Evolutionary conservation across 148 eudicot species (phyloP).

Genomic region (Gaultheria prostrata): DNA sequence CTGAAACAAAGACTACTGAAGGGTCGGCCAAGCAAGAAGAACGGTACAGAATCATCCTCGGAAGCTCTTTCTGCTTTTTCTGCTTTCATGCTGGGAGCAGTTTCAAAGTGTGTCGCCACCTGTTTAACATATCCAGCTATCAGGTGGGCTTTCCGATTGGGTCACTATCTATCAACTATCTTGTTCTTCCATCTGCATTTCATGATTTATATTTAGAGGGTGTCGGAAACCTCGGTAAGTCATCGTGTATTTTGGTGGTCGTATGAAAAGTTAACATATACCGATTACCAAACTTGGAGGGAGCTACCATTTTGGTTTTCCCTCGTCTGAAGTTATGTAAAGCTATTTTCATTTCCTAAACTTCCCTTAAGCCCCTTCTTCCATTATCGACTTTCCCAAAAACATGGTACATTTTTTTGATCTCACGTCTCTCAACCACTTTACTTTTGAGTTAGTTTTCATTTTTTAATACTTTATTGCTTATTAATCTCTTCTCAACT

Average conservation of each 20-base stretch:
- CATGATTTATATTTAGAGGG: background rate
- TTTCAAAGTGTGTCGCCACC: constrained; percentile 86
- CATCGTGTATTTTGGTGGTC: background rate
- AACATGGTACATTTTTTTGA: background rate
- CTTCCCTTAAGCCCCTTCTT: background rate
- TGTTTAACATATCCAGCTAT: constrained; percentile 89
- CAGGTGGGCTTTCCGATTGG: constrained; percentile 43
- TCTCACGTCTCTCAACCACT: background rate
- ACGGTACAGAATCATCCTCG: constrained; percentile 43
- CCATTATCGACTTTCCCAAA: background rate
- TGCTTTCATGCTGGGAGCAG: constrained; percentile 85
- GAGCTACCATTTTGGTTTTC: background rate
- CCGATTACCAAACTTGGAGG: background rate
- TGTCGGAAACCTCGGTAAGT: background rate
- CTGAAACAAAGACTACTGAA: constrained; percentile 61
- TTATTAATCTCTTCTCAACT: background rate
- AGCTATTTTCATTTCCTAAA: background rate
- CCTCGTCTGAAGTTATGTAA: background rate
- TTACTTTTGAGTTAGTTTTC: background rate
- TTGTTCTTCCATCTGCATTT: constrained; percentile 1
- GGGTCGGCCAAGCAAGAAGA: constrained; percentile 30
- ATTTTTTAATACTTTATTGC: background rate
- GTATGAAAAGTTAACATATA: background rate
- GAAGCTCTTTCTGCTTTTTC: constrained; percentile 77
- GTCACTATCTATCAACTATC: background rate